Percentiles rank a stretch among this genome's conserved stretches.
Conservation (phyloP, 2,329 filamentous ascomycete genomes). For the Ophiobolus disseminans region DNA sequence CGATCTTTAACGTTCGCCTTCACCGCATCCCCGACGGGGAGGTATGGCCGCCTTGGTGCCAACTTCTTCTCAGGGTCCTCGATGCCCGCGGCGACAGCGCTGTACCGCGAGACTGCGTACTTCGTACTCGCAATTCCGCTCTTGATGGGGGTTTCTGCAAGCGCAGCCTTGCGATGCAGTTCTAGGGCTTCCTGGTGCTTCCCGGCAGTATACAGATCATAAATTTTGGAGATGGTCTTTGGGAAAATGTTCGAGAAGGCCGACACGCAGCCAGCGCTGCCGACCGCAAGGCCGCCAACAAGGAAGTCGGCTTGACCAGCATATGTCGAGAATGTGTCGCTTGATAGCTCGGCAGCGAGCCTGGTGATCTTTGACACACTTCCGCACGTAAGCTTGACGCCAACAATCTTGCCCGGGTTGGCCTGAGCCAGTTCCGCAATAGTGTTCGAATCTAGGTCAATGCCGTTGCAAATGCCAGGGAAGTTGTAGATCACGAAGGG, state of each 20-base stretch:
- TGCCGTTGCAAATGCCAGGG: conserved; percentile 69
- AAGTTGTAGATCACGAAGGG: conserved; percentile 78
- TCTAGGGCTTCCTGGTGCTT: conserved; percentile 64
- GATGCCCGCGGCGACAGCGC: conserved; percentile 65
- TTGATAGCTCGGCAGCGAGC: conserved; percentile 59
- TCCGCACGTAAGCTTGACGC: conserved; percentile 76
- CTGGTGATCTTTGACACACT: conserved; percentile 75
- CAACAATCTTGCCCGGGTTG: conserved; percentile 69
- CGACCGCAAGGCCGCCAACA: conserved; percentile 61
- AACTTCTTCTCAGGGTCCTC: conserved; percentile 38
- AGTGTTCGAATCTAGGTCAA: conserved; percentile 72
- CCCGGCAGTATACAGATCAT: conserved; percentile 66
- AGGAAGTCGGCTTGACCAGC: conserved; percentile 78
- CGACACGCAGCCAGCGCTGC: conserved; percentile 63
- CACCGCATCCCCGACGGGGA: conserved; percentile 33
- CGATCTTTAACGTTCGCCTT: conserved; percentile 29
- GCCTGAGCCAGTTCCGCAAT: conserved; percentile 62
- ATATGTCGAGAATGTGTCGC: conserved; percentile 69
- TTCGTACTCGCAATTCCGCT: conserved; percentile 72
- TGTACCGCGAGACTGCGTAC: conserved; percentile 68
- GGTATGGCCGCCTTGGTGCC: conserved; percentile 37
- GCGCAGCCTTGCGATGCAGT: conserved; percentile 67
- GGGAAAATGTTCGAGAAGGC: conserved; percentile 66
- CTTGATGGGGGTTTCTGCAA: conserved; percentile 72
- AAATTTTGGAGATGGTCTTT: conserved; percentile 64